Conservation (phyloP, 1,139 yeast genomes). For the Hyphopichia fennica region DNA sequence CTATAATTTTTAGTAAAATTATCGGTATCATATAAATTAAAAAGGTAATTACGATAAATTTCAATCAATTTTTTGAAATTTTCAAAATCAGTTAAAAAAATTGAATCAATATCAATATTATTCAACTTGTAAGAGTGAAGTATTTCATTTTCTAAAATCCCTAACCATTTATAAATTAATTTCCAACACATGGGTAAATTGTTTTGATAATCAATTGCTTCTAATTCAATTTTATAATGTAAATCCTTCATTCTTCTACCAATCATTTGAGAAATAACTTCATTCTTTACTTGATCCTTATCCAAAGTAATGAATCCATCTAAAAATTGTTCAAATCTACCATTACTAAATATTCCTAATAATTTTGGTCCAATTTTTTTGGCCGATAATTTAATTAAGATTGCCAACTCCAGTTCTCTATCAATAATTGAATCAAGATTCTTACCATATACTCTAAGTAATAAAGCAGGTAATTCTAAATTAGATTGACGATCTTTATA, state of each 20-base stretch:
- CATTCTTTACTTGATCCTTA: constrained; percentile 70
- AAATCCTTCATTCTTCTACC: constrained; percentile 97
- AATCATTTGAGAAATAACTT: constrained; percentile 76
- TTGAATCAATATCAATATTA: constrained; percentile 32
- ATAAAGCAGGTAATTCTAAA: constrained; percentile 42
- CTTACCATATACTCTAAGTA: constrained; percentile 87
- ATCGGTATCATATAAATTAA: constrained; percentile 47
- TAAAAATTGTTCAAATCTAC: constrained; percentile 88
- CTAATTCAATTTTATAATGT: constrained; percentile 76
- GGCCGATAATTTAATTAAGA: constrained; percentile 69
- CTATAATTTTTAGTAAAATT: constrained; percentile 52
- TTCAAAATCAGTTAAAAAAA: constrained; percentile 51
- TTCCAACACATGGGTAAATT: constrained; percentile 64
- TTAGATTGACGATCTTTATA: constrained; percentile 30
- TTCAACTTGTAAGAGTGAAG: constrained; percentile 26
- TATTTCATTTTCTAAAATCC: constrained; percentile 47
- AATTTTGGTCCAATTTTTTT: constrained; percentile 86
- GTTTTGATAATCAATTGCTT: constrained; percentile 52
- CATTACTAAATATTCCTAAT: constrained; percentile 86
- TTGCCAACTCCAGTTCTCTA: constrained; percentile 73
- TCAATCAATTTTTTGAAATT: constrained; percentile 48
- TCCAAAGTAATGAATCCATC: constrained; percentile 77
- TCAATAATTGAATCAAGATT: constrained; percentile 87
- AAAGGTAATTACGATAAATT: constrained; percentile 64
- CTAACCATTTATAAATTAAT: constrained; percentile 71